phyloP scores from a whole-genome alignment of 2,329 filamentous ascomycete genomes.

The Ramularia endophylla region DNA sequence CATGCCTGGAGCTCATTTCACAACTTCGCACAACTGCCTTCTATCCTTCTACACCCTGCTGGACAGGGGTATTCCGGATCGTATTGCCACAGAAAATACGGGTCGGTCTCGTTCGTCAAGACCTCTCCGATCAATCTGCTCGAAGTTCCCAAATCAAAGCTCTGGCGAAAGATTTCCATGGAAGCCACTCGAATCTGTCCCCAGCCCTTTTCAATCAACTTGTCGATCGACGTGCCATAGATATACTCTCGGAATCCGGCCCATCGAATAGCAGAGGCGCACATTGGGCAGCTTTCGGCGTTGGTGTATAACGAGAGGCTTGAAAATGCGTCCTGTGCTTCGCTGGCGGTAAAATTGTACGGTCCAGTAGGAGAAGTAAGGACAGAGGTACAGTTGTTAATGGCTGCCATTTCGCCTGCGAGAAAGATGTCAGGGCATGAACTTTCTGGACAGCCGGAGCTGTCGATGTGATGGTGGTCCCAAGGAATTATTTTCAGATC shows the following conservation, averaged over 20 bases:
- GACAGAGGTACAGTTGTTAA: conserved; percentile 48
- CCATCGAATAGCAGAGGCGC: conserved; percentile 52
- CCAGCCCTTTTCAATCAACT: conserved; percentile 46
- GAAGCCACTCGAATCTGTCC: conserved; percentile 45
- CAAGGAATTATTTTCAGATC: no score
- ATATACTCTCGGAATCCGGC: conserved; percentile 52
- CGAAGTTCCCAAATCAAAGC: conserved; percentile 31
- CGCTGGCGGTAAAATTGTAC: conserved; percentile 38
- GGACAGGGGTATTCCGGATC: conserved; percentile 34
- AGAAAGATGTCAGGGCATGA: no score
- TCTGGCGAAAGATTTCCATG: conserved; percentile 43
- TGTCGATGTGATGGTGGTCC: no score
- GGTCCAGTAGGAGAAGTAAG: conserved; percentile 42
- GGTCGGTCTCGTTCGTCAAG: conserved; percentile 49
- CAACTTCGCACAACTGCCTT: conserved; percentile 6
- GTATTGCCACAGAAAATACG: conserved; percentile 51
- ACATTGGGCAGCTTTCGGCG: conserved; percentile 54
- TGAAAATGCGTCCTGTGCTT: conserved; percentile 42
- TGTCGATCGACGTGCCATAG: conserved; percentile 48
- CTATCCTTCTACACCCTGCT: conserved; percentile 25
- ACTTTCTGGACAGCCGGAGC: no score
- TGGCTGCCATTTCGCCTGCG: conserved; percentile 51
- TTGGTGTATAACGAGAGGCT: conserved; percentile 52
- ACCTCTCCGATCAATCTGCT: conserved; percentile 42
- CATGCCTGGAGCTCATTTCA: no score